Evolutionary conservation across 257 asterid species (phyloP).

Genomic region (Coffea eugenioides): DNA sequence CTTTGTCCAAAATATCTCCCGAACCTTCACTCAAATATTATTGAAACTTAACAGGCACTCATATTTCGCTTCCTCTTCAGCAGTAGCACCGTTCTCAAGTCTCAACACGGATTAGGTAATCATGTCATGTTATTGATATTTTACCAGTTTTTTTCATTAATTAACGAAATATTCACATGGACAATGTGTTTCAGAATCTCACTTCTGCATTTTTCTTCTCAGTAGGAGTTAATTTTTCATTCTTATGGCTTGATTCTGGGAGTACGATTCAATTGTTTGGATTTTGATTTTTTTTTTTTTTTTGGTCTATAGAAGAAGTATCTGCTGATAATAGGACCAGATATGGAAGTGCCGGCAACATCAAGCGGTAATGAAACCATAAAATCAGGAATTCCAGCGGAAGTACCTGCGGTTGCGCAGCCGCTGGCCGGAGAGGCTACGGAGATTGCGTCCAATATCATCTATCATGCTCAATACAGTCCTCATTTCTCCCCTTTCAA

Average conservation of each 20-base stretch:
- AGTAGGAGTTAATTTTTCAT: background rate
- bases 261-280: background rate
- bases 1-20: constrained; percentile 5
- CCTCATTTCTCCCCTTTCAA: constrained; percentile 95
- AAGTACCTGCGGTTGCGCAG: constrained; percentile 62
- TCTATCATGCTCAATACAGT: constrained; percentile 75
- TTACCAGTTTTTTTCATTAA: background rate
- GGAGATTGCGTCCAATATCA: constrained; percentile 88
- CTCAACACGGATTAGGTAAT: background rate
- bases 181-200: background rate
- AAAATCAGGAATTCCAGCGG: constrained; percentile 32
- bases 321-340: background rate
- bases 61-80: too few relatives aligned
- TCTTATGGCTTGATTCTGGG: background rate
- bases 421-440: constrained; percentile 63
- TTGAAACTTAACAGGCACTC: too few relatives aligned
- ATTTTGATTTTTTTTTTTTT: background rate
- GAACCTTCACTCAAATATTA: background rate
- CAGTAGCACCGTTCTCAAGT: background rate
- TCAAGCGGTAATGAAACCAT: constrained; percentile 31
- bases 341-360: constrained; percentile 50
- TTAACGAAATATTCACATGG: background rate
- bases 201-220: background rate
- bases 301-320: background rate
- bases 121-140: background rate